A percentile compares a stretch with the other conserved stretches of the same genome.
phyloP scores from a whole-genome alignment of 345 rosid species.

The Eucalyptus decipiens region DNA sequence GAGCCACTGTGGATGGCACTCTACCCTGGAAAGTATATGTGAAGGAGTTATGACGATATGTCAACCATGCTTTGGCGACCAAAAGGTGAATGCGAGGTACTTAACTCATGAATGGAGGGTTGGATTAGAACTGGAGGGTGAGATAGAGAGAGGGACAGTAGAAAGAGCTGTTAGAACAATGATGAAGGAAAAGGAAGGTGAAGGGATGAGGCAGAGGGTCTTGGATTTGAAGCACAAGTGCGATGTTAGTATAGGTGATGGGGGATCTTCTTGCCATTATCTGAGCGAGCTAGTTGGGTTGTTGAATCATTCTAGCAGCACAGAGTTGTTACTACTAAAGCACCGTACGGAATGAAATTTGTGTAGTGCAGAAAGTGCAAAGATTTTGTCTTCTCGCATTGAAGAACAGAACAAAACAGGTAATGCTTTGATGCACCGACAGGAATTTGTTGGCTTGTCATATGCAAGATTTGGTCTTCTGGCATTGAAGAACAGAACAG shows the following conservation, averaged over 20 bases:
- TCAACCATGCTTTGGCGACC: slow-evolving; percentile 16
- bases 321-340: too few species aligned
- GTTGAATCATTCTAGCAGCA: neutral
- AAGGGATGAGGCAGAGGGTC: slow-evolving; percentile 21
- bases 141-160: slow-evolving; percentile 6
- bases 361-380: too few species aligned
- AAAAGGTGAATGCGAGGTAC: slow-evolving; percentile 25
- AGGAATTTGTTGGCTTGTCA: too few species aligned
- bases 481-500: too few species aligned
- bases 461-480: too few species aligned
- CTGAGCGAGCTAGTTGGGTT: slow-evolving; percentile 5
- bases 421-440: too few species aligned
- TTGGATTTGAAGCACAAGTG: neutral
- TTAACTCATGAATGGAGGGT: slow-evolving; percentile 26
- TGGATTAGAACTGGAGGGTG: slow-evolving; percentile 14
- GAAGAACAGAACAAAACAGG: too few species aligned
- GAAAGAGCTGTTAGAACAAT: slow-evolving; percentile 11
- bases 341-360: neutral
- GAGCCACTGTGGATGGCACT: slow-evolving; percentile 61
- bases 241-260: neutral
- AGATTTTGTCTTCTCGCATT: too few species aligned
- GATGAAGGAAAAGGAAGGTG: slow-evolving; percentile 17
- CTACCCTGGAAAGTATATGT: slow-evolving; percentile 22
- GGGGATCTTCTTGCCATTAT: slow-evolving; percentile 12
- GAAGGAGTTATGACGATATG: slow-evolving; percentile 36